phyloP scores from a whole-genome alignment of 331 rosid genomes.

The Malus hybrid region DNA sequence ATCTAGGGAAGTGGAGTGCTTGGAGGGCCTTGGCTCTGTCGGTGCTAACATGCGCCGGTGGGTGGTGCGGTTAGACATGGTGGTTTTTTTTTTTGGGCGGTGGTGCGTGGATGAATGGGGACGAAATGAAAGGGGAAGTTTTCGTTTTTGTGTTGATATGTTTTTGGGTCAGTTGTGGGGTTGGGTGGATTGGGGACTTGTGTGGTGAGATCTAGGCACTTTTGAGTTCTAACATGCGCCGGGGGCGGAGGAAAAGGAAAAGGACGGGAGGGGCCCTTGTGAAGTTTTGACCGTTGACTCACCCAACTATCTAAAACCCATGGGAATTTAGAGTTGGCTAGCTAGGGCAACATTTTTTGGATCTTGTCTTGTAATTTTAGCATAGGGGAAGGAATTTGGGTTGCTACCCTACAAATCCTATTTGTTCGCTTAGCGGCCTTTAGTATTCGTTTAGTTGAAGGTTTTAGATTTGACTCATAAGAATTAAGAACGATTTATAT shows the following conservation, averaged over 20 bases:
- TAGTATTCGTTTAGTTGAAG: no score
- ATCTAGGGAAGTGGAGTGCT: conserved; percentile 32
- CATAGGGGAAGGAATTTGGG: background rate
- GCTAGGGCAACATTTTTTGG: background rate
- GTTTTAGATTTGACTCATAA: rapidly evolving
- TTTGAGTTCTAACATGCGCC: conserved; percentile 30
- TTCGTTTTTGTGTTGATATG: background rate
- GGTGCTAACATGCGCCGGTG: conserved; percentile 35
- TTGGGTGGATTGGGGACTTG: conserved; percentile 24
- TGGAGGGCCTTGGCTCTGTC: conserved; percentile 22
- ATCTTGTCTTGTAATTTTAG: background rate
- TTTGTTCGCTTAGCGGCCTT: no score
- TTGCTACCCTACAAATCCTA: background rate
- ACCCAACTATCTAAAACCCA: background rate
- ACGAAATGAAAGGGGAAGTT: background rate
- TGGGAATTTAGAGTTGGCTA: background rate
- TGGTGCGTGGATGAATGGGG: background rate
- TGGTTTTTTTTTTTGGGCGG: background rate
- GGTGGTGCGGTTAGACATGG: conserved; percentile 39
- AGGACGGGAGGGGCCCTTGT: background rate
- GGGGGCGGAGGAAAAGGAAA: conserved; percentile 12
- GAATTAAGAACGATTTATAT: background rate
- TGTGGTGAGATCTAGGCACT: conserved; percentile 11
- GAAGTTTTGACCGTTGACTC: conserved; percentile 50
- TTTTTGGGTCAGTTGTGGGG: conserved; percentile 5